Evolutionary conservation across 139 green algal genomes (phyloP).

Genomic region (Pycnococcus provasolii): DNA sequence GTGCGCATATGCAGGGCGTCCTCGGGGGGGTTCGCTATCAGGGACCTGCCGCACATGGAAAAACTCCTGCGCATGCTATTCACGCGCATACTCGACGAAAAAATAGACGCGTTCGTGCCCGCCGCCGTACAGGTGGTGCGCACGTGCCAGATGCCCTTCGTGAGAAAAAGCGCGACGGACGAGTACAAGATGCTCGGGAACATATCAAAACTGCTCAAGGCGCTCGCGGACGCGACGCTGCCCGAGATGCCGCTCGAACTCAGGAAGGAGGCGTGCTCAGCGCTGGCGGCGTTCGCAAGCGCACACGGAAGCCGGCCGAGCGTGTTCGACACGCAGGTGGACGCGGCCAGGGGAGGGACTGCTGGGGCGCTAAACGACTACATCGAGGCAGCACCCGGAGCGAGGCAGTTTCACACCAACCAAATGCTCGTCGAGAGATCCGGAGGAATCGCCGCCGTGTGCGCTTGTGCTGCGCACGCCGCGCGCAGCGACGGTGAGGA

Average conservation of each 20-base stretch:
- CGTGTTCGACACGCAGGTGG: background rate
- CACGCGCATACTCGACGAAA: background rate
- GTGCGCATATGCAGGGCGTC: background rate
- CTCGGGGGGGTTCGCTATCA: background rate
- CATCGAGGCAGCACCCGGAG: background rate
- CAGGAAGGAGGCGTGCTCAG: background rate
- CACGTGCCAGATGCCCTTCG: background rate
- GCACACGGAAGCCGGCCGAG: constrained; percentile 2
- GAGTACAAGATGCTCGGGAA: background rate
- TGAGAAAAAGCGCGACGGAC: background rate
- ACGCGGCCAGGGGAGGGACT: background rate
- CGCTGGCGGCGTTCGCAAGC: background rate
- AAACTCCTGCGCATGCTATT: background rate
- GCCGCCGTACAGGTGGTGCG: no score
- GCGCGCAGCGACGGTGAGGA: background rate
- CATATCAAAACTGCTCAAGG: background rate
- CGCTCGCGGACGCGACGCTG: background rate
- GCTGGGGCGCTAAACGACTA: background rate
- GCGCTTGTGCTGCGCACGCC: background rate
- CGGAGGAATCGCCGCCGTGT: background rate
- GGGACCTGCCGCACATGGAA: background rate
- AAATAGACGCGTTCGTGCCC: no score
- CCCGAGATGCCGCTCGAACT: background rate
- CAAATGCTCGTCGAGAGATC: background rate
- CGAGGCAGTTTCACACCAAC: constrained; percentile 1